Evolutionary conservation across 75 land plant species (phyloP).

Genomic region (Cupressus sempervirens): DNA sequence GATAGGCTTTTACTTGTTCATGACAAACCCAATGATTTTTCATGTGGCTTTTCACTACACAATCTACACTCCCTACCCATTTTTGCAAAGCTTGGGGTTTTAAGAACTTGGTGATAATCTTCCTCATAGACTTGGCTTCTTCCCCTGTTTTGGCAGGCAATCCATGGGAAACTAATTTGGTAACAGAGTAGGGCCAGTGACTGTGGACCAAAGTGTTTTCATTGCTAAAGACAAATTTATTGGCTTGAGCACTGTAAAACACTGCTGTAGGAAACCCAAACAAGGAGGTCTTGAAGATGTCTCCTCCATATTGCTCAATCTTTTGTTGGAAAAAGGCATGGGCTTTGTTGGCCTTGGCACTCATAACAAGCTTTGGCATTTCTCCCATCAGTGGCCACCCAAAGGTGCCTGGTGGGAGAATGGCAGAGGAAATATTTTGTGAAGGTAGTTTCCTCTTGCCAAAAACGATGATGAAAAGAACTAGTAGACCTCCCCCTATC

Average conservation of each 20-base stretch:
- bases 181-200: constrained; percentile 8
- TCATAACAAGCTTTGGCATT: no score
- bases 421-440: neutral
- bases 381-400: constrained; percentile 21
- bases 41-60: constrained; percentile 17
- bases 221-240: constrained; percentile 42
- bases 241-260: constrained; percentile 33
- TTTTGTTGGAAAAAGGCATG: constrained; percentile 19
- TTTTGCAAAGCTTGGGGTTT: constrained; percentile 21
- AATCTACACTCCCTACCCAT: constrained; percentile 14
- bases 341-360: neutral
- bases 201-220: constrained; percentile 38
- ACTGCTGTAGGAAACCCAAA: constrained; percentile 22
- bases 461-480: no score
- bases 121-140: constrained; percentile 13
- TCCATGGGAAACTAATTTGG: neutral
- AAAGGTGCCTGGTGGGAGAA: constrained; percentile 26
- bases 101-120: constrained; percentile 19
- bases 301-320: constrained; percentile 6
- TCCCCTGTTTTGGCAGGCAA: neutral
- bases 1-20: constrained; percentile 18
- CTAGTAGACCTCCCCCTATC: no score
- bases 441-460: no score
- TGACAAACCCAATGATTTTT: constrained; percentile 11
- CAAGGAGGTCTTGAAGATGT: constrained; percentile 41